These are phyloP conservation scores for Piromyces finnis DNA, from an alignment of 192 early-diverging fungal species.

Conservation along the genomic window DNA sequence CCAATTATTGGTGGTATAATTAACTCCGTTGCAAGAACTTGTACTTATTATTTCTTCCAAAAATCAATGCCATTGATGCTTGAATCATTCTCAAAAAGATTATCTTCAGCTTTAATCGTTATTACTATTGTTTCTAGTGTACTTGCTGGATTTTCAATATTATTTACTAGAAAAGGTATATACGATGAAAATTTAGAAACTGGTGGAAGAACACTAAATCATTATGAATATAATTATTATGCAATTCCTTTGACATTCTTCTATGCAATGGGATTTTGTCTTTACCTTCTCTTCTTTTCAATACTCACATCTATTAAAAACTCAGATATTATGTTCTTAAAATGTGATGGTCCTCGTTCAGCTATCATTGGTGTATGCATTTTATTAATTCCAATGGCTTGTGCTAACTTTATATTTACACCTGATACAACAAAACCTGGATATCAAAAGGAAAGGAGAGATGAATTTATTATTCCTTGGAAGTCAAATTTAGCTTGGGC, in stretches of 20 bases:
- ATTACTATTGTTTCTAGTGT: constrained; percentile 1
- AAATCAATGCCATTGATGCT: constrained; percentile 20
- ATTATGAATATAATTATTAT: too few relatives aligned
- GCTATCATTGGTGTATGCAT: constrained; percentile 8
- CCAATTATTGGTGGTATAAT: constrained; percentile 13
- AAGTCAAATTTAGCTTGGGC: constrained; percentile 2
- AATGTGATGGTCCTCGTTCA: constrained; percentile 12
- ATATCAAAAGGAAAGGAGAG: too few relatives aligned
- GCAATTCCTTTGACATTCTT: neutral
- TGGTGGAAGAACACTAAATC: too few relatives aligned
- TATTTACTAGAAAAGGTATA: too few relatives aligned
- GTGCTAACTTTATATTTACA: constrained; percentile 7
- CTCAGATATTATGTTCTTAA: constrained; percentile 14
- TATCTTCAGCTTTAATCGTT: constrained; percentile 10
- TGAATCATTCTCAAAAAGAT: constrained; percentile 8
- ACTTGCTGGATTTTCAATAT: neutral
- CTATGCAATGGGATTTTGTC: constrained; percentile 1
- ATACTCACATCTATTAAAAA: constrained; percentile 9
- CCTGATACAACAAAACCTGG: too few relatives aligned
- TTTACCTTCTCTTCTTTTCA: constrained; percentile 14
- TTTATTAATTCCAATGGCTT: constrained; percentile 8
- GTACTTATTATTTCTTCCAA: constrained; percentile 20
- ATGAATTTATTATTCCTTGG: too few relatives aligned
- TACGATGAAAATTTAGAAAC: too few relatives aligned
- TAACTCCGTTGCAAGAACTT: constrained; percentile 17